Evolutionary conservation across 2,329 filamentous ascomycete species (phyloP), one percentile per base, ranked within the genome.

Genomic region (Didymella pinodella): DNA sequence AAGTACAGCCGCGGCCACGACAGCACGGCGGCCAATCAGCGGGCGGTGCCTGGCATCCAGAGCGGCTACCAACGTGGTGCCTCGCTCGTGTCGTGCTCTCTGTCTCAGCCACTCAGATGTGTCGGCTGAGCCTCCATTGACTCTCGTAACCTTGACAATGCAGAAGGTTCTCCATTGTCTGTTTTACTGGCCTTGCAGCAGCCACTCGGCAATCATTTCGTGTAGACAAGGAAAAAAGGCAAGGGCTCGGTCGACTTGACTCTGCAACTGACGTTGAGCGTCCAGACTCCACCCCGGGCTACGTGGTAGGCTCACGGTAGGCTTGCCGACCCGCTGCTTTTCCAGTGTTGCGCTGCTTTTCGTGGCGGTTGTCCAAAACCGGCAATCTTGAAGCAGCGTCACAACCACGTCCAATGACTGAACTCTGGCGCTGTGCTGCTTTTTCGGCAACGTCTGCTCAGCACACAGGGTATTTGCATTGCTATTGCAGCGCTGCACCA

Each of bases 1-100:
- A 58, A 44, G 56, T 54, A 54, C 50, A 59, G 50, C 56, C 50
- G 56, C 56, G 40, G 56, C 25, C 55, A 59, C 51, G 28, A 51
- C 51, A 36, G 34, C 20, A 38, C 20, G 18, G 31, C 38, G 16
- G 31, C 56, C 56, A 59, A 54, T 54, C 40, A 48, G 41, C 31
- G 28, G 31, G 34, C 50, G 34, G 56, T 59, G 56, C 56, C 56
- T 59, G 56, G 47, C 45, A 25, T 26, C 12, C 49, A 46, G 26
- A 57, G 56, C 56, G 50, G 50, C 50, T 40, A 54, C 56, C 56
- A 59, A 54, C 50, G 50, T 59, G 46, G 50, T 54, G 10, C 38
- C 46, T 49, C 49, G 49, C 56, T 47, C 18, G 40, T 50, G 54
- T 57, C 45, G 55, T 49, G 40, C 45, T 31, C 44, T 31, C 14